Conservation (phyloP, 257 asterid genomes). For the Fraxinus cuspidata region DNA sequence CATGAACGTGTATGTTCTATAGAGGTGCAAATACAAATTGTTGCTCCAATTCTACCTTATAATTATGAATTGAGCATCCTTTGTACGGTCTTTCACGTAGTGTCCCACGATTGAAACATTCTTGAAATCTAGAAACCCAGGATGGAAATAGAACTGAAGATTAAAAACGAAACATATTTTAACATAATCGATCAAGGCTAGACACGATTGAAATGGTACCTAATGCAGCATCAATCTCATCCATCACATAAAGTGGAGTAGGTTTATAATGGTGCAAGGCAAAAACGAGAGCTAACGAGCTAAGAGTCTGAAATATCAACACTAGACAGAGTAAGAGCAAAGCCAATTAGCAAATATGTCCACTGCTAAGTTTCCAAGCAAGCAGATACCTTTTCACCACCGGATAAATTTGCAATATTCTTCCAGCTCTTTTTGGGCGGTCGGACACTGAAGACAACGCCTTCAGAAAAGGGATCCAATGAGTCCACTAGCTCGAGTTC, state of each 20-base stretch:
- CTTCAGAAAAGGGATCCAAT: slow-evolving; percentile 97
- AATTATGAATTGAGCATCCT: slow-evolving; percentile 96
- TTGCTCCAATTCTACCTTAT: slow-evolving; percentile 55
- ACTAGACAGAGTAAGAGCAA: slow-evolving; percentile 2
- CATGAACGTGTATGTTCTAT: neutral
- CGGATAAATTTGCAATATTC: slow-evolving; percentile 92
- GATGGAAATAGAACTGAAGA: neutral
- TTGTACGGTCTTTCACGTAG: slow-evolving; percentile 96
- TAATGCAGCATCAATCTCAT: slow-evolving; percentile 95
- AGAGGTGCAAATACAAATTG: neutral
- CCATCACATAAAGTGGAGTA: slow-evolving; percentile 97
- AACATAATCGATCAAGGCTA: neutral
- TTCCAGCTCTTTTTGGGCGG: slow-evolving; percentile 99
- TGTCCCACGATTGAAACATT: slow-evolving; percentile 98
- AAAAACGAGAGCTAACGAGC: slow-evolving; percentile 95
- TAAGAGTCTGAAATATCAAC: slow-evolving; percentile 70
- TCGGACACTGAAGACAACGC: slow-evolving; percentile 95
- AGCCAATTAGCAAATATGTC: neutral
- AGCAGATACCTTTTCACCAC: slow-evolving; percentile 87
- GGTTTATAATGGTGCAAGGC: slow-evolving; percentile 99
- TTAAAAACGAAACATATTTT: neutral
- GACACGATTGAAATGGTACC: slow-evolving; percentile 39
- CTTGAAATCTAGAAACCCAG: slow-evolving; percentile 67
- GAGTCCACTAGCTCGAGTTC: slow-evolving; percentile 96
- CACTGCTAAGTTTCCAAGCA: neutral